Base-by-base conservation (phyloP, 345 rosid species). In the Eucalyptus pumila region DNA sequence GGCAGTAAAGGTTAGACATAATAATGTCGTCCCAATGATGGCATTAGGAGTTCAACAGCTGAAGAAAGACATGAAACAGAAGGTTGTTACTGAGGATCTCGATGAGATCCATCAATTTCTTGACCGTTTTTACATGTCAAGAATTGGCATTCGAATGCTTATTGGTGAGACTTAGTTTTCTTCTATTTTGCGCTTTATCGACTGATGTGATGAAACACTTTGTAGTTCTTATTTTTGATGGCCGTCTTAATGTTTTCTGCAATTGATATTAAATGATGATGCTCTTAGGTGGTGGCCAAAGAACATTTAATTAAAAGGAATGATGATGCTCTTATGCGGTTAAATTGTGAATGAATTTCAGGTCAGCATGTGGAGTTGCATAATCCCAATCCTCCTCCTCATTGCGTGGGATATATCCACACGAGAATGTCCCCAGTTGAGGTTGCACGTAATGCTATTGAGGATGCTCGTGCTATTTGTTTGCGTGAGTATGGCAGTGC, bases 291-390 rank as follows among this genome's bases (percentile, higher is more conserved):
- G 45, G 26, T 72, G 45, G 81, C 88, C 45, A 34, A 87, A n/a
- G 37, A 37, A 17, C 44, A 49, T 23, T 49, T 32, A 85, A 34
- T 69, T 52, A 34, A 85, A 51, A 80, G 54, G 49, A 42, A 88
- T 87, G 89, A 51, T 11, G 47, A 40, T 37, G 60, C 81, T 24
- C 51, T 49, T 85, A 50, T 37, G 37, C 45, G 26, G 67, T 87
- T 87, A n/a, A 80, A 37, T 69, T 87, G 49, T 90, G 87, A 90
- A 87, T 92, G 90, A 91, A 91, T 87, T 93, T 80, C 97, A 97
- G 99, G 99, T 94, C 99, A 98, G 95, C 99, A 98, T 85, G 99
- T 98, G 90, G 99, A 98, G 93, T 91, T 98, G 94, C 99, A 98
- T 92, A 97, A 97, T 92, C 97, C 97, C 62, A 95, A 96, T 44